These are phyloP conservation scores for Kuraishia hungarica DNA, from an alignment of 805 yeast genomes.

Conservation along the genomic window DNA sequence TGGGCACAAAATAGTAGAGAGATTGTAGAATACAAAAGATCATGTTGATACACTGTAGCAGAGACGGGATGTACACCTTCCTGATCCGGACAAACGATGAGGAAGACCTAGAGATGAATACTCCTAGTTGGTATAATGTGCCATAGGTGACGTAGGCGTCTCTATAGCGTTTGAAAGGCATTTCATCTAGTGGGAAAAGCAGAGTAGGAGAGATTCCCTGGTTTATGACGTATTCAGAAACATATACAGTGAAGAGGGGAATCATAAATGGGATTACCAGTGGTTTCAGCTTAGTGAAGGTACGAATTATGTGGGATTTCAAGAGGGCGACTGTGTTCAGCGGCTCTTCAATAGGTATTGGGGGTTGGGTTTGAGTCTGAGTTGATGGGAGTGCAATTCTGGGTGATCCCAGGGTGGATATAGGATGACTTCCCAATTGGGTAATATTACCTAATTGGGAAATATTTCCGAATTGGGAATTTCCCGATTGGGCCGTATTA, in stretches of 20 bases:
- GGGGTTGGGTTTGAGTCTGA: not conserved
- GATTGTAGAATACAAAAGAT: constrained; percentile 56
- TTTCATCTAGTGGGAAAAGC: constrained; percentile 60
- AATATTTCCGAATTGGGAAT: not conserved
- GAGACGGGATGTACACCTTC: constrained; percentile 51
- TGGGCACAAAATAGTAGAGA: constrained; percentile 43
- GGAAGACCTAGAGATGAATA: constrained; percentile 84
- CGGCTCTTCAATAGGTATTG: too few relatives aligned
- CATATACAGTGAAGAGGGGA: constrained; percentile 76
- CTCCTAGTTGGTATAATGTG: constrained; percentile 86
- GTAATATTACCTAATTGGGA: not conserved
- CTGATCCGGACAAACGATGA: constrained; percentile 53
- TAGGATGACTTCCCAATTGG: not conserved
- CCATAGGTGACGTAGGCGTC: constrained; percentile 92
- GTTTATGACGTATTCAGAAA: constrained; percentile 81
- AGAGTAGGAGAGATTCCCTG: constrained; percentile 90
- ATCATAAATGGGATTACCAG: constrained; percentile 64
- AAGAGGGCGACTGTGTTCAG: not conserved
- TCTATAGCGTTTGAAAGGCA: constrained; percentile 65
- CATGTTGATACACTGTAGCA: constrained; percentile 62
- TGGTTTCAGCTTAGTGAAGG: constrained; percentile 27
- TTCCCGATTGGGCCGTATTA: not conserved
- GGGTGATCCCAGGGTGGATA: not conserved
- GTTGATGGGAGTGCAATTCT: not conserved
- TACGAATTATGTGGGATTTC: constrained; percentile 14